phyloP scores from a whole-genome alignment of 73 alveolate genomes.

The Paramecium pentaurelia region DNA sequence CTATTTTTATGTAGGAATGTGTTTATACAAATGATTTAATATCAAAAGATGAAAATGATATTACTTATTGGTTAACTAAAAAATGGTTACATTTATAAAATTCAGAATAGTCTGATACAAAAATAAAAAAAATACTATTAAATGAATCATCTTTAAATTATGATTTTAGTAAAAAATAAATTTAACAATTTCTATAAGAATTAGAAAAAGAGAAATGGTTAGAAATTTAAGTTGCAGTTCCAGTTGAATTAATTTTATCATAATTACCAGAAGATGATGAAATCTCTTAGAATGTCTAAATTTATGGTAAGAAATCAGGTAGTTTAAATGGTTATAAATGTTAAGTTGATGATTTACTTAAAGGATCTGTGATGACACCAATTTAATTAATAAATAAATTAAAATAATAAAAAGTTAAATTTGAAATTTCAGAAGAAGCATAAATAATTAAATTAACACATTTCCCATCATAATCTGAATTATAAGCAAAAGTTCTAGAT shows the following conservation, averaged over 20 bases:
- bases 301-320: constrained; percentile 18
- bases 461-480: constrained; percentile 11
- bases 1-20: neutral
- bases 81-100: neutral
- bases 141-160: neutral
- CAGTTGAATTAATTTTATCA: neutral
- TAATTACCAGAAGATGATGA: constrained; percentile 12
- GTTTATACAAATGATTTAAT: neutral
- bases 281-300: neutral
- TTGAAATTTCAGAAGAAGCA: constrained; percentile 16
- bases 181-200: neutral
- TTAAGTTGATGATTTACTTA: neutral
- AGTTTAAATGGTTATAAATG: constrained; percentile 1
- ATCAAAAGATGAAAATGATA: neutral
- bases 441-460: neutral
- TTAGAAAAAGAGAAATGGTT: constrained; percentile 16
- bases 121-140: neutral
- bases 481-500: constrained; percentile 7
- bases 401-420: neutral
- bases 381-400: neutral
- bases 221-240: neutral
- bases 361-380: neutral
- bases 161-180: neutral
- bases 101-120: neutral
- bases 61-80: neutral